Evolutionary conservation across 805 yeast species (phyloP), one percentile per base, ranked within the genome.

Genomic region (Suhomyces sp.): DNA sequence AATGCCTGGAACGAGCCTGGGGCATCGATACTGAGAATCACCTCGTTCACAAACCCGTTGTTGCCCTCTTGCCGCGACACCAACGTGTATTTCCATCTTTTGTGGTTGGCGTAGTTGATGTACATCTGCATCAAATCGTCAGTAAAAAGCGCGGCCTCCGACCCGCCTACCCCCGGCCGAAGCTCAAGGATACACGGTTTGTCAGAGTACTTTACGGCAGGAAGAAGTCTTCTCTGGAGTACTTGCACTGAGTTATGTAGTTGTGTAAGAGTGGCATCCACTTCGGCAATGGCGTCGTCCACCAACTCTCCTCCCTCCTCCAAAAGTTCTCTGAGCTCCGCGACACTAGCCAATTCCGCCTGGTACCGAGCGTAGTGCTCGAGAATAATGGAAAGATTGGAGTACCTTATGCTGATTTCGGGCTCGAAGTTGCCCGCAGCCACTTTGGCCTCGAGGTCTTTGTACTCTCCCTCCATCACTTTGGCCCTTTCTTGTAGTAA

Each of bases 91-190:
- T 79, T 79, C 98, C 98, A 94, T 45, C 76, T 71, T 60, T 83
- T 80, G 42, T 70, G 60, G 52, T 80, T 79, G 36, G 93, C 88
- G 64, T 83, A 91, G 53, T 81, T 84, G 26, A 79, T 71, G 68
- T 94, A 94, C 98, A 94, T 90, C 53, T 80, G 78, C 54, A 90
- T 69, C 52, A 94, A 71, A 64, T 94, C 94, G 40, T 80, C 81
- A 0, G 98, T 83, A 68, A 94, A 94, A 12, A 94, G 80, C 65
- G 86, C 85, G 0, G 99, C 97, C 65, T 94, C 99, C 5, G 85
- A 82, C 2, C 99, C 99, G 13, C 99, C 99, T 2, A 93, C 90
- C 6, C 99, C 99, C 0, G 98, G 97, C 53, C 97, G 78, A 12
- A 94, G 70, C 67, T 94, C 99, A 17, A 94, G 58, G 2, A 94